Evolutionary conservation across 2,329 filamentous ascomycete genomes (phyloP).

Genomic region (Cladosporium colombiae): DNA sequence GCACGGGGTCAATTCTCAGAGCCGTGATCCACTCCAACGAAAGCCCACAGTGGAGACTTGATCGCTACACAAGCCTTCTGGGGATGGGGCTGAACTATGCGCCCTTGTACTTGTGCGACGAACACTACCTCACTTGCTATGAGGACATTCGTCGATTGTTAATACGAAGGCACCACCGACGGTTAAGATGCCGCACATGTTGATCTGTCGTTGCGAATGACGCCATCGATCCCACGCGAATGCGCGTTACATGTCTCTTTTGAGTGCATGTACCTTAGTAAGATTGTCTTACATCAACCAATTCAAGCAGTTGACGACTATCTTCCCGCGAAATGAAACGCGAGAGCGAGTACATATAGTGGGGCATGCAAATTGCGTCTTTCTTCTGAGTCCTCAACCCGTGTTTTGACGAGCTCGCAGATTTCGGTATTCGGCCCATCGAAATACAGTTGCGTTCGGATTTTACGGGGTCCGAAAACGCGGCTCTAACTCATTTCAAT

Average conservation of each 20-base stretch:
- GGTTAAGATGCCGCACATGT: not conserved
- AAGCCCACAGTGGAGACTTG: not conserved
- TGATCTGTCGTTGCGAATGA: not conserved
- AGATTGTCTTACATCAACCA: not conserved
- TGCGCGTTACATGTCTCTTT: not conserved
- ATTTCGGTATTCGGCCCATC: slow-evolving; percentile 1
- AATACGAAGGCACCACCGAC: not conserved
- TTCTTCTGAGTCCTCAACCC: not conserved
- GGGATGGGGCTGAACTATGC: not conserved
- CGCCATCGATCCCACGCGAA: not conserved
- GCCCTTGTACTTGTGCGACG: not conserved
- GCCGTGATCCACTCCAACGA: not conserved
- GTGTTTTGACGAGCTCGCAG: not conserved
- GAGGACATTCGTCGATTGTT: not conserved
- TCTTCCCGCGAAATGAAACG: not conserved
- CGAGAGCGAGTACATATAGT: not conserved
- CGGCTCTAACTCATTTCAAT: slow-evolving; percentile 7
- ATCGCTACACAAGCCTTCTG: not conserved
- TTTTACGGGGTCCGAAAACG: not conserved
- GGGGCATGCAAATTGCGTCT: not conserved
- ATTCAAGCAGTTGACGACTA: not conserved
- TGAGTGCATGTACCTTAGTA: not conserved
- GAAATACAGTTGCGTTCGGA: not conserved
- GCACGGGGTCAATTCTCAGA: not conserved
- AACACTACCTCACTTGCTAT: not conserved